Conservation (phyloP, 2,329 filamentous ascomycete genomes). For the Arthrinium phaeospermum region DNA sequence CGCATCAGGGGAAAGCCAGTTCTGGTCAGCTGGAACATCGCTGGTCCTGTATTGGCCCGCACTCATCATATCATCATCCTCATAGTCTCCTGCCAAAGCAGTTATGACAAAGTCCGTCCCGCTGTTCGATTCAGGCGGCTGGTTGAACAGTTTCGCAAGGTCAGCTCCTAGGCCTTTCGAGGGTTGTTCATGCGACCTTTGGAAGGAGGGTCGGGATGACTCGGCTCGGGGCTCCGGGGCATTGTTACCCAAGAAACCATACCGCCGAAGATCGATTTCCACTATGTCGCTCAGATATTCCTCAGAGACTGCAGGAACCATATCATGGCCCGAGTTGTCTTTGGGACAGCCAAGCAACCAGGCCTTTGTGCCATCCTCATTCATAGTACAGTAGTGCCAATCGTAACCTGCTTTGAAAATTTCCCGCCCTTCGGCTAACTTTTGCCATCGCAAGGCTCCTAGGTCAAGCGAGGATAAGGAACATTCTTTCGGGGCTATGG, state of each 20-base stretch:
- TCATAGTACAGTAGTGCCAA: constrained; percentile 98
- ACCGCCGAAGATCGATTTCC: constrained; percentile 89
- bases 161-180: constrained; percentile 81
- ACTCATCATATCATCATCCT: constrained; percentile 68
- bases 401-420: constrained; percentile 91
- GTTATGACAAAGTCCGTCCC: constrained; percentile 92
- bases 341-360: constrained; percentile 95
- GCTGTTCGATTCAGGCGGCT: constrained; percentile 81
- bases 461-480: constrained; percentile 90
- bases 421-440: constrained; percentile 90
- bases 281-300: constrained; percentile 95
- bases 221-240: constrained; percentile 61
- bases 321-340: constrained; percentile 68
- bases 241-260: constrained; percentile 87
- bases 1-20: constrained; percentile 65
- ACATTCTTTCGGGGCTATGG: constrained; percentile 85
- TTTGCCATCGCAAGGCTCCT: constrained; percentile 88
- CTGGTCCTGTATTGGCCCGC: constrained; percentile 54
- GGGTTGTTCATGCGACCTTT: constrained; percentile 57
- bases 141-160: constrained; percentile 85
- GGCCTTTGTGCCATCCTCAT: constrained; percentile 92
- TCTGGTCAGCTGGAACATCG: constrained; percentile 50
- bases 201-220: constrained; percentile 53
- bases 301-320: constrained; percentile 75
- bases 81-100: constrained; percentile 78